Evolutionary conservation across 2,329 filamentous ascomycete species (phyloP).

Genomic region (Balansia obtecta): DNA sequence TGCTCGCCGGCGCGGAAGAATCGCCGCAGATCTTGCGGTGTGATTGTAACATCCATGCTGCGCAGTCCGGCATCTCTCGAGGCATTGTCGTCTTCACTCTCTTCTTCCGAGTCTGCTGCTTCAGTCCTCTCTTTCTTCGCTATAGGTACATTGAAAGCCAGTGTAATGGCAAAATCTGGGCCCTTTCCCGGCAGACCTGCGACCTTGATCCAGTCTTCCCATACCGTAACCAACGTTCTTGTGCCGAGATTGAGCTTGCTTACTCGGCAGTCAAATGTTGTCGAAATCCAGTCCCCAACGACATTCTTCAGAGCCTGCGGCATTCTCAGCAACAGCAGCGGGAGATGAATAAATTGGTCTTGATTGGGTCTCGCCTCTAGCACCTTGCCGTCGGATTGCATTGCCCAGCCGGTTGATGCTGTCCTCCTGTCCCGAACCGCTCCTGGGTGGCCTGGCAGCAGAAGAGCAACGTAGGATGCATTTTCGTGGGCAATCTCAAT

Average conservation of each 20-base stretch:
- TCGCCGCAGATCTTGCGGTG: slow-evolving; percentile 31
- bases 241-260: slow-evolving; percentile 37
- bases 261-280: slow-evolving; percentile 44
- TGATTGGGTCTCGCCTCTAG: slow-evolving; percentile 6
- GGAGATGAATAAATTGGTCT: slow-evolving; percentile 31
- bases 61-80: slow-evolving; percentile 18
- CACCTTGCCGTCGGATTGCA: slow-evolving; percentile 10
- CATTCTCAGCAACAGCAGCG: slow-evolving; percentile 43
- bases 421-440: slow-evolving; percentile 6
- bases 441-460: slow-evolving; percentile 28
- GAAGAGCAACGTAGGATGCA: slow-evolving; percentile 35
- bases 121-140: slow-evolving; percentile 4
- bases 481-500: slow-evolving; percentile 42
- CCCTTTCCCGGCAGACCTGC: slow-evolving; percentile 23
- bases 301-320: slow-evolving; percentile 37
- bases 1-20: slow-evolving; percentile 31
- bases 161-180: slow-evolving; percentile 34
- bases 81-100: slow-evolving; percentile 9
- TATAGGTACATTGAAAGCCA: slow-evolving; percentile 36
- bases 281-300: slow-evolving; percentile 37
- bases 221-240: slow-evolving; percentile 33
- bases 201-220: slow-evolving; percentile 38
- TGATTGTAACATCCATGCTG: slow-evolving; percentile 39
- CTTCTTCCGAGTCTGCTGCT: slow-evolving; percentile 7
- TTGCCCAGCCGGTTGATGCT: slow-evolving; percentile 9